Base-by-base conservation (phyloP, 106 monocot genomes). In the Amphibolis antarctica region DNA sequence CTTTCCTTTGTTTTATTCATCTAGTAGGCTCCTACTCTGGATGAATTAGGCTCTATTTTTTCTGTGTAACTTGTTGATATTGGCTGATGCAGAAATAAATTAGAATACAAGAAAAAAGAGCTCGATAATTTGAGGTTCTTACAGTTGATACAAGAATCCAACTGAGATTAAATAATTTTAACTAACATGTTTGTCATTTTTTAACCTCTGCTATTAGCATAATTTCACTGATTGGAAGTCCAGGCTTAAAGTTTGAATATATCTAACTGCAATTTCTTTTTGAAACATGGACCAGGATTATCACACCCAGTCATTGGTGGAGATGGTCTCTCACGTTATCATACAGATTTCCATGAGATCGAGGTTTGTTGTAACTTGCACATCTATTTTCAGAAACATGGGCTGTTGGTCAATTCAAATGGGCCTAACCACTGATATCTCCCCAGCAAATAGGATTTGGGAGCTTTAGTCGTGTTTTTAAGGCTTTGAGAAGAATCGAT, bases 291-390 rank as follows among this genome's bases (percentile, higher is more conserved):
- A 52, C 22, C 75, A 88, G 93, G 79, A 47, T 79, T 75, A 71
- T 79, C 59, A 59, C 76, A 73, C 31, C 66, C 60, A 42, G 46
- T 82, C 24, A 24, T 57, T 62, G 82, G 72, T 55, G 79, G 86
- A 54, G 84, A 82, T 66, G 80, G 80, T 13, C 79, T 89, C 57
- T 82, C 96, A 65, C 80, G 96, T 15, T 96, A 96, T 64, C 82
- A 66, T 23, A 86, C 90, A 27, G 96, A 96, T 76, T 96, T 90
- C 51, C 96, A 90, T 77, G 96, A 90, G 74, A 76, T 96, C 47
- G 90, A 90, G 86, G 94, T 94, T 17, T 53, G 36, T 36, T 36
- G 36, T 36, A 4, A 36, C 24, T 9, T 48, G 1, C 29, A 14
- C 13, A 49, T 56, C 14, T 22, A 5, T 42, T 60, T 21, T 10